Percentiles rank a stretch among this genome's conserved stretches.
Evolutionary conservation across 176 grass and related monocot species (phyloP).

Genomic region (bread wheat (Triticum aestivum)): IWGSC_CS_RefSeq_v2.1 NC_057813.1:687881229-687881728

Average conservation of each 20-base stretch:
- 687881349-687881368: slow-evolving; percentile 23
- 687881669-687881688: too few species aligned
- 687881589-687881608: too few species aligned
- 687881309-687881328: slow-evolving; percentile 40
- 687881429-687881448: slow-evolving; percentile 34
- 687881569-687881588: too few species aligned
- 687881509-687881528: slow-evolving; percentile 15
- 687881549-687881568: too few species aligned
- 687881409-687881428: slow-evolving; percentile 31
- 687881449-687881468: not conserved
- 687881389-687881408: slow-evolving; percentile 28
- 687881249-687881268: not conserved
- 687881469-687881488: not conserved
- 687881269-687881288: not conserved
- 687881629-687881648: too few species aligned
- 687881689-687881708: too few species aligned
- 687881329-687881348: slow-evolving; percentile 25
- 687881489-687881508: slow-evolving; percentile 25
- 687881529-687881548: not conserved
- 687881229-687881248: not conserved
- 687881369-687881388: slow-evolving; percentile 37
- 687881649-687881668: too few species aligned
- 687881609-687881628: too few species aligned
- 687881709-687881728: not conserved
- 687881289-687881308: not conserved